These are phyloP conservation scores for Schizochytrium sp. DNA, from an alignment of 108 stramenopile species.

Conservation along the genomic window DNA sequence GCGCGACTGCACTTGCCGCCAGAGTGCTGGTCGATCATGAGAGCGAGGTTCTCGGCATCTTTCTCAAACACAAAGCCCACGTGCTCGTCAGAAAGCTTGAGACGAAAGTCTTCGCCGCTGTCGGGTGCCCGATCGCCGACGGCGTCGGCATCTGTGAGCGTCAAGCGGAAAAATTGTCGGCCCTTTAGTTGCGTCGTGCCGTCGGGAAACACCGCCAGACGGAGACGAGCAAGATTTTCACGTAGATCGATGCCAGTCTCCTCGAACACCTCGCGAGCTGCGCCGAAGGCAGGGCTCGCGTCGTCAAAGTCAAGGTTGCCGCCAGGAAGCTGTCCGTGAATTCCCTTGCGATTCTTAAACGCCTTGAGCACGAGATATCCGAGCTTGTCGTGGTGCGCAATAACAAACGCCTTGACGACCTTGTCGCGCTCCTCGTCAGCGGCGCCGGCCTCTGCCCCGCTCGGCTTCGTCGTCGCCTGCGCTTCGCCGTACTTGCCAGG, in stretches of 20 bases:
- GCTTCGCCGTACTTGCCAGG: no score
- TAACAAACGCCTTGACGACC: not conserved
- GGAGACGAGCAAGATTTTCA: not conserved
- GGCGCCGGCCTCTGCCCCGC: no score
- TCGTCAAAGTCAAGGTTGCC: not conserved
- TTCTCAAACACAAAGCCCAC: conserved; percentile 5
- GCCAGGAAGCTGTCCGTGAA: not conserved
- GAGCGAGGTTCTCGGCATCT: not conserved
- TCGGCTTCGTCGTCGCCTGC: no score
- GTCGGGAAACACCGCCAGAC: not conserved
- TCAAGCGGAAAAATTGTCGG: not conserved
- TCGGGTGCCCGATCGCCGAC: not conserved
- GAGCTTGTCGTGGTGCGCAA: not conserved
- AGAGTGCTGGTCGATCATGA: not conserved
- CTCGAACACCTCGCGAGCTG: not conserved
- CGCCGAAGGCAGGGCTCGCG: not conserved
- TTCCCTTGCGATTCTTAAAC: not conserved
- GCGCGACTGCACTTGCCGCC: not conserved
- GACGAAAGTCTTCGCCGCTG: not conserved
- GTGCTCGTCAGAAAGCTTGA: not conserved
- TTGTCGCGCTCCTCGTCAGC: no score
- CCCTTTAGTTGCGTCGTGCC: not conserved
- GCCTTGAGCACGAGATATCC: conserved; percentile 3
- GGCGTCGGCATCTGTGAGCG: not conserved
- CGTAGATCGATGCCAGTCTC: conserved; percentile 6